These are phyloP conservation scores for Sordariomycetes sp. DNA, from an alignment of 2,329 filamentous ascomycete species.

Conservation along the genomic window DNA sequence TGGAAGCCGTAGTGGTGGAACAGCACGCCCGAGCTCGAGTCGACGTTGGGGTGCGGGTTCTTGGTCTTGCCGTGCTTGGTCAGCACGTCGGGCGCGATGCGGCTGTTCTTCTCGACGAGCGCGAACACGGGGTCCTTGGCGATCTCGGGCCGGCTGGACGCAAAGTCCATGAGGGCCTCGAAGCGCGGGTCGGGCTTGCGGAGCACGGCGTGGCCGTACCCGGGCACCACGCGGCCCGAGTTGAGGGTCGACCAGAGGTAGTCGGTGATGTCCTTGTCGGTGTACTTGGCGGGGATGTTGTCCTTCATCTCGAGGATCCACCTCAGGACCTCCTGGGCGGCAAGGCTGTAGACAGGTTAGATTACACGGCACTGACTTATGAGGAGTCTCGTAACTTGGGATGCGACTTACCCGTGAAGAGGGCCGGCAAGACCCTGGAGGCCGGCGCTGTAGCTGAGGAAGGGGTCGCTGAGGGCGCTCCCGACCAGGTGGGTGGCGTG, in stretches of 20 bases:
- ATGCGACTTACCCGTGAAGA: constrained; percentile 54
- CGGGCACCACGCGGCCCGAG: constrained; percentile 86
- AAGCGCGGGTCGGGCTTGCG: constrained; percentile 96
- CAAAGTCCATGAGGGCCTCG: constrained; percentile 94
- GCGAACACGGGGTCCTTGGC: constrained; percentile 82
- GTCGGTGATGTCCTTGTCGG: constrained; percentile 69
- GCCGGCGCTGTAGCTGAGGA: constrained; percentile 91
- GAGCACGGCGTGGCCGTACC: constrained; percentile 91
- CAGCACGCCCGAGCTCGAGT: constrained; percentile 83
- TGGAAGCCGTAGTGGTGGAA: constrained; percentile 98
- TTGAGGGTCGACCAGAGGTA: constrained; percentile 93
- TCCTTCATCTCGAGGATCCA: constrained; percentile 97
- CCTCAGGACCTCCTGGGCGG: constrained; percentile 91
- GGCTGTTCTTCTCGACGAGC: constrained; percentile 86
- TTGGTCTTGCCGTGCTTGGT: constrained; percentile 97
- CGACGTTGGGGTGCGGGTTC: constrained; percentile 96
- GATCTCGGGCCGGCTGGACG: constrained; percentile 73
- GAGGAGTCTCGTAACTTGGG: neutral
- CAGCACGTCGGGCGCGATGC: constrained; percentile 81
- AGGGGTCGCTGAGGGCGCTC: constrained; percentile 86
- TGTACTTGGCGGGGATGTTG: constrained; percentile 66
- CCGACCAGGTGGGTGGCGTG: constrained; percentile 93
- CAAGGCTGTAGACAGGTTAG: constrained; percentile 43
- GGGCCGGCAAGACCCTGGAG: constrained; percentile 62
- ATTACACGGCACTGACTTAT: neutral